Base-by-base conservation (phyloP, 2,329 filamentous ascomycete species). In the Venturia effusa region DNA sequence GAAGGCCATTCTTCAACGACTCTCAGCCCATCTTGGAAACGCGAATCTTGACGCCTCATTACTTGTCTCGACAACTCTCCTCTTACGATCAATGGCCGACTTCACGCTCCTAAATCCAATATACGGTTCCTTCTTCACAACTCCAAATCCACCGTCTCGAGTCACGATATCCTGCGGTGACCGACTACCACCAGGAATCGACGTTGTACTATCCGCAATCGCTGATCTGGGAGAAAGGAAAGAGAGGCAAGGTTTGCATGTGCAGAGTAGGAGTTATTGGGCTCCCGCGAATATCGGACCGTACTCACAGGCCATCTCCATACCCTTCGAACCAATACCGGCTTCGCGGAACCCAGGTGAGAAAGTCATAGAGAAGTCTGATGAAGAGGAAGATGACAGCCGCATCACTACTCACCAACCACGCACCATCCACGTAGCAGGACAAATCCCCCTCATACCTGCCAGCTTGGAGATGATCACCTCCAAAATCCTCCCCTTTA, bases 261-360 rank as follows among this genome's bases (percentile, higher is more conserved):
- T 99, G 6, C 94, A 97, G 75, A 92, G 89, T 3, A 81, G 90
- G 45, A 96, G 91, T 13, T 97, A 97, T 79, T 99, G 94, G 94
- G 94, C 94, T 0, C 94, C 94, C 0, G 93, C 94, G 24, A 97
- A 97, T 71, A 97, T 99, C 63, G 94, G 94, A 0, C 94, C 94
- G 0, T 97, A 97, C 75, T 97, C 92, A 64, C 94, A 99, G 77
- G 91, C 92, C 4, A 85, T 94, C 61, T 80, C 83, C 1, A 76
- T 84, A 13, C 78, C 79, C 13, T 70, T 80, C 1, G 60, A 74
- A 13, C 75, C 68, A 24, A 13, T 48, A n/a, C 32, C n/a, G 2
- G 41, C 22, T 39, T 27, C 43, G 3, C 8, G 22, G n/a, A 51
- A 27, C 2, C 22, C 45, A 27, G 22, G 45, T 13, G 45, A 27